Evolutionary conservation across 768 basidiomycete genomes (phyloP).

Genomic region (Calocera viscosa): DNA sequence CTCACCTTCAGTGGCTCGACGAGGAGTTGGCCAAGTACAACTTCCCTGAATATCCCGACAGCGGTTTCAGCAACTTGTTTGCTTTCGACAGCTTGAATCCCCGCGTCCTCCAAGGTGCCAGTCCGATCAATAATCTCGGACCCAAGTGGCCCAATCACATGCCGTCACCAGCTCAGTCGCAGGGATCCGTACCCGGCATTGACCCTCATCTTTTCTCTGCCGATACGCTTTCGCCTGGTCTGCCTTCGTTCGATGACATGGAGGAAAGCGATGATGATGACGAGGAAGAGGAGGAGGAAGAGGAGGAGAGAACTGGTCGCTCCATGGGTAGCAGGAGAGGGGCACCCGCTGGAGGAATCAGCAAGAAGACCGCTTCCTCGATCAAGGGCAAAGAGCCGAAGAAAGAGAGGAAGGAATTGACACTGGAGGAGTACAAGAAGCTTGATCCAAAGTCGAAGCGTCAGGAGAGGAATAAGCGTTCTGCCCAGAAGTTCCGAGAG

Average conservation of each 20-base stretch:
- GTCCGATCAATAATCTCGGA: neutral
- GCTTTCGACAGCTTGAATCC: neutral
- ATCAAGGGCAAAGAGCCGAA: slow-evolving; percentile 27
- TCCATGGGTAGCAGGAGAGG: slow-evolving; percentile 43
- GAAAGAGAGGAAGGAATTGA: slow-evolving; percentile 48
- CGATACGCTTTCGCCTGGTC: neutral
- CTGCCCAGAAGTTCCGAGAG: slow-evolving; percentile 88
- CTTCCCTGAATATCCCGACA: neutral
- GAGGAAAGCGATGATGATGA: slow-evolving; percentile 19
- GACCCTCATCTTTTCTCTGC: slow-evolving; percentile 4
- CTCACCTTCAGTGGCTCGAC: slow-evolving; percentile 1
- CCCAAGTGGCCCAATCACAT: neutral
- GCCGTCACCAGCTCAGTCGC: slow-evolving; percentile 1
- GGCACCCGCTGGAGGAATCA: slow-evolving; percentile 59
- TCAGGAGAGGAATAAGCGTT: slow-evolving; percentile 93
- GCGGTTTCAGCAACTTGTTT: neutral
- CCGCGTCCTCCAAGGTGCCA: neutral
- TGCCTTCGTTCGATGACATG: slow-evolving; percentile 23
- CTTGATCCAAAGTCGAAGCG: slow-evolving; percentile 93
- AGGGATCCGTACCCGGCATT: neutral
- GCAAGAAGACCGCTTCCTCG: slow-evolving; percentile 40
- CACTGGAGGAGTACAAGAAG: slow-evolving; percentile 88
- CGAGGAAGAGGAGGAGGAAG: slow-evolving; percentile 27
- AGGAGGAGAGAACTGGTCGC: slow-evolving; percentile 25
- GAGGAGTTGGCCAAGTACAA: neutral